Base-by-base conservation (phyloP, 495 filamentous ascomycete genomes). In the Xylaria sp. region DNA sequence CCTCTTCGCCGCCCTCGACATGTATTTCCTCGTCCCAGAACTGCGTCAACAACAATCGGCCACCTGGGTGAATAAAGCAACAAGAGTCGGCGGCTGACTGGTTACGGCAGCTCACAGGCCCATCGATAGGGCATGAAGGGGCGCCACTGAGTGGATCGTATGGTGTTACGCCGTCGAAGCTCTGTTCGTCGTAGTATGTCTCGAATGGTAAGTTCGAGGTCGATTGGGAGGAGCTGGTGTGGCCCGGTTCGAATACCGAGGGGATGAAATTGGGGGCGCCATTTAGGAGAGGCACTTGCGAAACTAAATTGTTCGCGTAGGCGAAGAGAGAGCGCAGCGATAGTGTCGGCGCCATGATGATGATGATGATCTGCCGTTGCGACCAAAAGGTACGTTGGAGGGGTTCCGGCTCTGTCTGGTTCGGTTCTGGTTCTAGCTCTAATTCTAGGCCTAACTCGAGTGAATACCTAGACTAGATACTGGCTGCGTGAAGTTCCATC, bases 61-160 rank as follows among this genome's bases (percentile, higher is more conserved):
- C 94, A 21, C 93, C 92, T 0, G 92, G 92, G 61, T 90, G 80
- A 74, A 95, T 93, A 80, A 94, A 94, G 82, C 94, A 97, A 83
- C 94, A 97, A 33, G 87, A 86, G 69, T 92, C 85, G n/a, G 80
- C 78, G 1, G 76, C 78, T 0, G 81, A 83, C 67, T 68, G 82
- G 70, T 84, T 85, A 67, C 84, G 79, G 70, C 85, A 86, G 73
- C 84, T 86, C n/a, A 82, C 63, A 5, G 84, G 85, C 21, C 81
- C 80, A 65, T 86, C 82, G 61, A 82, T 35, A 0, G 84, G 85
- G 59, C 84, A 86, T 8, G 78, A 76, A 19, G 77, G 80, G 0
- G 81, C 73, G 29, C 76, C 77, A 70, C 72, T 79, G 31, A 83
- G 72, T 19, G 82, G 78, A 14, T 80, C 75, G 68, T 82, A 82